Evolutionary conservation across 73 alveolate genomes (phyloP), one percentile per base, ranked within the genome.

Genomic region (Tetrahymena elliotti): DNA sequence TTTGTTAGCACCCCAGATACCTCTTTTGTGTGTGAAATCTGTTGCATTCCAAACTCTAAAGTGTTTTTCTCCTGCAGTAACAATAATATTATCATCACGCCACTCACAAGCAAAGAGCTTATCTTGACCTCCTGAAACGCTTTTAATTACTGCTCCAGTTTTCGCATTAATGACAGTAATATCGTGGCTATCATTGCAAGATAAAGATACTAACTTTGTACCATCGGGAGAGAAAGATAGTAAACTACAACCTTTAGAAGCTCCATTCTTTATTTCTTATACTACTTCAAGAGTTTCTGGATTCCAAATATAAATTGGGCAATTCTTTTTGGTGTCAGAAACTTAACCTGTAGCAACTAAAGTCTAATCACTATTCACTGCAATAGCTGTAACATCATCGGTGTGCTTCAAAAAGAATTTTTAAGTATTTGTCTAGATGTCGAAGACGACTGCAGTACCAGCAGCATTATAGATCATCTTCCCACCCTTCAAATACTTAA

Each of bases 41-140:
- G 96, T 95, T 35, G 95, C n/a, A 39, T 84, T 95, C 99, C 99
- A 98, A 92, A 83, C 96, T 95, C 98, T 97, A 96, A 84, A 99
- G 96, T 99, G 99, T 84, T 98, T 96, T 22, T 97, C 98, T 10
- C 99, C 99, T 13, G 97, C 99, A 83, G 99, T 97, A 1, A 98
- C 99, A 94, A 99, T 98, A 92, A 96, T 98, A 84, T 93, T 95
- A 53, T 99, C 99, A 92, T 94, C 96, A 93, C 94, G 97, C 97
- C 99, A 97, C 41, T 98, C 98, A 37, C 98, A 36, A 94, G 97
- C 98, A 22, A 98, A 95, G 22, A 98, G 97, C 94, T 94, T 95
- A 36, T 98, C 98, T 83, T 97, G 96, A 93, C 96, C 99, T 53
- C 99, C 99, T 53, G 95, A 96, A 36, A 84, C 96, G 41, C 96